These are phyloP conservation scores for Kalmanozyma brasiliensis DNA, from an alignment of 1,284 basidiomycete genomes.

Conservation along the genomic window DNA sequence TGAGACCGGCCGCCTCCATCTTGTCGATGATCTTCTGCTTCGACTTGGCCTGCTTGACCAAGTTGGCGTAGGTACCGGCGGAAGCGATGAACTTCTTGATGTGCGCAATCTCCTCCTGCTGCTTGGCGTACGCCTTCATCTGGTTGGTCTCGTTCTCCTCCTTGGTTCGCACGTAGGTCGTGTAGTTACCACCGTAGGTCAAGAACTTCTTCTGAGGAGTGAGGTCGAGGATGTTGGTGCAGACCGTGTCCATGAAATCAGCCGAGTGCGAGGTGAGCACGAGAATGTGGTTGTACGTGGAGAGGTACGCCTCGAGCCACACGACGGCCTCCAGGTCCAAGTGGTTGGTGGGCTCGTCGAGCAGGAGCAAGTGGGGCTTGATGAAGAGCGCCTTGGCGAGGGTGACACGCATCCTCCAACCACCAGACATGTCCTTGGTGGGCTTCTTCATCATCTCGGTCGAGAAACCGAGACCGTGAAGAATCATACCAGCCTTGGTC, in stretches of 20 bases:
- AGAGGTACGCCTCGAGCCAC: slow-evolving; percentile 97
- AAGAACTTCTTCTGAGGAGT: slow-evolving; percentile 81
- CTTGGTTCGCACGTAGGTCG: slow-evolving; percentile 95
- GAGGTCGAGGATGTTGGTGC: slow-evolving; percentile 96
- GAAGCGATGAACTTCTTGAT: slow-evolving; percentile 98
- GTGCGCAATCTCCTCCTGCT: slow-evolving; percentile 97
- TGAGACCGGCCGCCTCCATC: slow-evolving; percentile 99
- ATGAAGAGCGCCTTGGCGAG: slow-evolving; percentile 94
- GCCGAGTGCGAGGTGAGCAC: slow-evolving; percentile 91
- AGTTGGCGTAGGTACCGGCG: slow-evolving; percentile 97
- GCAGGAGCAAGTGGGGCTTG: slow-evolving; percentile 91
- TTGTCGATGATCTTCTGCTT: slow-evolving; percentile 99
- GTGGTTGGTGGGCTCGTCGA: slow-evolving; percentile 80
- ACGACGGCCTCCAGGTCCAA: slow-evolving; percentile 97
- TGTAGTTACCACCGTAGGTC: slow-evolving; percentile 97
- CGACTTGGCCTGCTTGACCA: slow-evolving; percentile 98
- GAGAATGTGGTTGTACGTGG: slow-evolving; percentile 97
- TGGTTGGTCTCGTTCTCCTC: slow-evolving; percentile 98
- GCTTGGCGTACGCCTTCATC: slow-evolving; percentile 98
- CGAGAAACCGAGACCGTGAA: slow-evolving; percentile 95
- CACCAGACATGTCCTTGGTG: slow-evolving; percentile 98
- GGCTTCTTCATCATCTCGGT: slow-evolving; percentile 93
- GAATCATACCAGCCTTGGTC: slow-evolving; percentile 91
- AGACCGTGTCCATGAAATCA: slow-evolving; percentile 92
- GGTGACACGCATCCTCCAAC: slow-evolving; percentile 98